Base-by-base conservation (phyloP, 345 rosid species). In the Rhizophora mangle region DNA sequence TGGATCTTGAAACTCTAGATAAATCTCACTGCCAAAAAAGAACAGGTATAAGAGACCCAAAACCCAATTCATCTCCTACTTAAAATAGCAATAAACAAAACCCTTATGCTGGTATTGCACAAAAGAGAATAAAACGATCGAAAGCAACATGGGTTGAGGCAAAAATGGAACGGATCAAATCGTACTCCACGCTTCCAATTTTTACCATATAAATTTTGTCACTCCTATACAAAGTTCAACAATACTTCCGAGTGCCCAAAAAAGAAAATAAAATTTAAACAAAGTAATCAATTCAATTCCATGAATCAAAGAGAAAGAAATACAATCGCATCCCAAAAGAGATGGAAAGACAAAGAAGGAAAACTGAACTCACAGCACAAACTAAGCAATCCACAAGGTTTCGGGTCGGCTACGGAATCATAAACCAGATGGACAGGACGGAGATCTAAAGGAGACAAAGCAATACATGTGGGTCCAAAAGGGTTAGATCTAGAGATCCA, bases 401-500 rank as follows among this genome's bases (percentile, higher is more conserved):
- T 63, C 52, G 21, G 70, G 63, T 70, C 67, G 68, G 78, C 83
- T 79, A 81, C 72, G 68, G 79, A 78, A 80, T 22, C 52, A 55
- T 55, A 74, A 13, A 67, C 49, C 60, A 71, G 73, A 62, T 26
- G 84, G 77, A 72, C 74, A 68, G 69, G 81, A 83, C 58, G 84
- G 84, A 78, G 90, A 85, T 85, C 87, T 84, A 65, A 82, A 82
- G 55, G 81, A 80, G 76, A 85, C 73, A 74, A 69, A 75, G 64
- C 76, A 77, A 74, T 73, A 84, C 84, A 78, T 78, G 79, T 67
- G 80, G 74, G 74, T 68, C n/a, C 58, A 18, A 59, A 68, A 56
- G 75, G 49, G 70, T 75, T 75, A 80, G 86, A 85, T 83, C 92
- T 72, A 76, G 29, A 76, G 84, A 87, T 87, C 85, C 83, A 79